These are phyloP conservation scores for Aureobasidium namibiae DNA, from an alignment of 2,329 filamentous ascomycete species.

Conservation along the genomic window DNA sequence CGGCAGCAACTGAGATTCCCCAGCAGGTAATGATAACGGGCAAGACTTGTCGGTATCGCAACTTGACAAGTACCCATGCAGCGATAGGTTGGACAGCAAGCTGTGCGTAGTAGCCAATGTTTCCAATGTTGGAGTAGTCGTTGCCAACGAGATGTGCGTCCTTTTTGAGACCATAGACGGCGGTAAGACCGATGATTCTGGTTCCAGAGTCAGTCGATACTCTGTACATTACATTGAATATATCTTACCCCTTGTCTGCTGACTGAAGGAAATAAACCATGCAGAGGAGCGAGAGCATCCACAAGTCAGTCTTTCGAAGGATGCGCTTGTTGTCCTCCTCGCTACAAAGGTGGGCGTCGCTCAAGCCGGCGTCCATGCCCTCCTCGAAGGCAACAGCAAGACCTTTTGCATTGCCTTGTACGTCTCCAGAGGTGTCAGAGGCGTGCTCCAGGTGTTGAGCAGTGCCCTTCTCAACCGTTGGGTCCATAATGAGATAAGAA, in stretches of 20 bases:
- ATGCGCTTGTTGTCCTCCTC: constrained; percentile 14
- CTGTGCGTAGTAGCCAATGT: constrained; percentile 16
- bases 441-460: constrained; percentile 4
- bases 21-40: constrained; percentile 15
- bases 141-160: constrained; percentile 16
- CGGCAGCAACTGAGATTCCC: constrained; percentile 13
- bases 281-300: constrained; percentile 13
- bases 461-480: constrained; percentile 7
- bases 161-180: constrained; percentile 16
- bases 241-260: constrained; percentile 9
- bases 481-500: neutral
- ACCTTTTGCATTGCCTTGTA: neutral
- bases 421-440: neutral
- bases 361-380: constrained; percentile 9
- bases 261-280: constrained; percentile 15
- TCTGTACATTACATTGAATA: too few species aligned
- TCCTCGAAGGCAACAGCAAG: constrained; percentile 12
- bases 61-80: constrained; percentile 13
- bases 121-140: constrained; percentile 16
- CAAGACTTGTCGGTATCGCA: constrained; percentile 13
- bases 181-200: constrained; percentile 14
- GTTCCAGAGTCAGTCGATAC: neutral
- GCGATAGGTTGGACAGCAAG: constrained; percentile 13
- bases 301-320: constrained; percentile 13
- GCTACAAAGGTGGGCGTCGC: constrained; percentile 12